Percentiles rank a stretch among this genome's conserved stretches.
Conservation (phyloP, 805 yeast genomes). For the Komagataella populi region DNA sequence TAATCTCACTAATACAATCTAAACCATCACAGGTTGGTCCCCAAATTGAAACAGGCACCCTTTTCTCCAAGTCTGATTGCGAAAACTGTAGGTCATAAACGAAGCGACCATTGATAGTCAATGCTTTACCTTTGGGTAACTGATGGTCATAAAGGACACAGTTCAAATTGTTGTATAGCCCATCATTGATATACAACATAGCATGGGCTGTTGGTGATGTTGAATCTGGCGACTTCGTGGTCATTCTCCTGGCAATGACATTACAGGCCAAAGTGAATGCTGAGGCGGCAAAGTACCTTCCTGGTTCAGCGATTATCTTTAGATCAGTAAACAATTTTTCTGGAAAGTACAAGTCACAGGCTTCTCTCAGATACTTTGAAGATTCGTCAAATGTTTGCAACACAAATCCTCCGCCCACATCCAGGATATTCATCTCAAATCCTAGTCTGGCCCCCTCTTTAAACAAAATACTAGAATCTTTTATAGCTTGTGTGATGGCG, state of each 20-base stretch:
- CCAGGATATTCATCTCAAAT: conserved; percentile 41
- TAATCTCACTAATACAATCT: conserved; percentile 57
- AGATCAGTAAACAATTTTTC: conserved; percentile 16
- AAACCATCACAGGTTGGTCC: conserved; percentile 98
- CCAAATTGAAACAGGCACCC: conserved; percentile 59
- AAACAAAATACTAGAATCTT: conserved; percentile 58
- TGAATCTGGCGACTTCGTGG: conserved; percentile 15
- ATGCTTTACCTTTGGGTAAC: conserved; percentile 53
- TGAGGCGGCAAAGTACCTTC: conserved; percentile 74
- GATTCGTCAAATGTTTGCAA: conserved; percentile 42
- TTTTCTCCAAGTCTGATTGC: conserved; percentile 6
- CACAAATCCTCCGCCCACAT: conserved; percentile 91
- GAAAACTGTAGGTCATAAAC: conserved; percentile 21
- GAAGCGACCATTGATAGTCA: conserved; percentile 39
- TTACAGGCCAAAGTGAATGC: conserved; percentile 79
- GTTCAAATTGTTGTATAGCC: conserved; percentile 91
- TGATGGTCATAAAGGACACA: conserved; percentile 91
- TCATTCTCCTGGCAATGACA: conserved; percentile 71
- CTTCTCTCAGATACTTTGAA: conserved; percentile 38
- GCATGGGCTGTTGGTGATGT: conserved; percentile 13
- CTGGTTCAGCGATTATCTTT: conserved; percentile 80
- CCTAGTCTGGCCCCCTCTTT: conserved; percentile 38
- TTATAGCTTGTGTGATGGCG: conserved; percentile 56
- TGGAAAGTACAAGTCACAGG: conserved; percentile 53
- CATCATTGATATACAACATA: conserved; percentile 86